Conservation (phyloP, 23 red algal species). For the Agarophyton chilense region DNA sequence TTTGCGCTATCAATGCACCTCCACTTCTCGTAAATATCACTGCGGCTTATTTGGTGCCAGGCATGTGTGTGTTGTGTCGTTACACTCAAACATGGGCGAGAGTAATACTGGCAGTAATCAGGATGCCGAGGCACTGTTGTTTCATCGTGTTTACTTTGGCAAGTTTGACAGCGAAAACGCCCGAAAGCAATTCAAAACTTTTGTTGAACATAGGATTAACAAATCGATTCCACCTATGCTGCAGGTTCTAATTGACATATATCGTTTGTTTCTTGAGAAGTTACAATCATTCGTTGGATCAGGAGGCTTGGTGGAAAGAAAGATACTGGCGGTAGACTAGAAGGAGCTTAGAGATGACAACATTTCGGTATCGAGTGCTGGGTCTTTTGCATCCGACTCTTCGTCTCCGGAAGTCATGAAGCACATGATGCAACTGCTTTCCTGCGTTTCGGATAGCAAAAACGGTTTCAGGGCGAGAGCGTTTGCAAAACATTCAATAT, state of each 20-base stretch:
- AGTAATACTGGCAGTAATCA: no score
- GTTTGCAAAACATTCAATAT: neutral
- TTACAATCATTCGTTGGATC: neutral
- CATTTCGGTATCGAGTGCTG: neutral
- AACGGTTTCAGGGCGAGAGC: neutral
- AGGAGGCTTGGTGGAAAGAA: neutral
- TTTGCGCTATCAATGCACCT: no score
- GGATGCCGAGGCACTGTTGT: no score
- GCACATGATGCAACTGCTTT: neutral
- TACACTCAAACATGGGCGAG: no score
- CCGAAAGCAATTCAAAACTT: neutral
- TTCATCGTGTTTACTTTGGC: neutral
- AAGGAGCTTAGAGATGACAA: neutral
- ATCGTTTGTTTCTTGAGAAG: neutral
- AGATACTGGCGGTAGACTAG: neutral
- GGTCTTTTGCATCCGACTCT: neutral
- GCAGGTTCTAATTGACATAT: neutral
- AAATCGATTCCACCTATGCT: neutral
- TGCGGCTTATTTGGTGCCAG: no score
- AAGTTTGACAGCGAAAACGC: neutral
- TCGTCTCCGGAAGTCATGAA: neutral
- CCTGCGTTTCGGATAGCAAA: neutral
- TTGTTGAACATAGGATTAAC: neutral
- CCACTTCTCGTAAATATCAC: no score
- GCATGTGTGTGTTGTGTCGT: no score